Evolutionary conservation across 108 stramenopile species (phyloP).

Genomic region (Schizochytrium sp.): DNA sequence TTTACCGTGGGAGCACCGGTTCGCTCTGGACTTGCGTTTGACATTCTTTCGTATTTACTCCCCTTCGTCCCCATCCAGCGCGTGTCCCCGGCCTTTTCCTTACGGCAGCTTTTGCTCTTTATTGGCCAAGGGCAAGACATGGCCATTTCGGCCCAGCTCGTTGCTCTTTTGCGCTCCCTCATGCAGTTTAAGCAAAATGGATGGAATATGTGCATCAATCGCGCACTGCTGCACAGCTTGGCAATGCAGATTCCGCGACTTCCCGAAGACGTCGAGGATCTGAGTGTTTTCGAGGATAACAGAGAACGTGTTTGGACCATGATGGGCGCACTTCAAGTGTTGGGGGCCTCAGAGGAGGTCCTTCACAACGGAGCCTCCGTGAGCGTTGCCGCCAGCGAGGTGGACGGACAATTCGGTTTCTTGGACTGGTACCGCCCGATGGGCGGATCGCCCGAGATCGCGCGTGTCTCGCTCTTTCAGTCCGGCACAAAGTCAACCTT

Average conservation of each 20-base stretch:
- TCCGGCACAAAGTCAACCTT: neutral
- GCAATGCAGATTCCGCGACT: neutral
- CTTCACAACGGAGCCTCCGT: neutral
- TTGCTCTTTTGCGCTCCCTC: neutral
- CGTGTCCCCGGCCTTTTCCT: neutral
- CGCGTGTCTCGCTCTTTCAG: neutral
- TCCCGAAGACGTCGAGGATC: slow-evolving; percentile 15
- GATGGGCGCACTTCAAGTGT: slow-evolving; percentile 7
- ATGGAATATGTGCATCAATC: slow-evolving; percentile 1
- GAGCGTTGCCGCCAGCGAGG: neutral
- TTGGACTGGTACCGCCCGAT: neutral
- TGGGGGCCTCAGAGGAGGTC: neutral
- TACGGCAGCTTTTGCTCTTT: neutral
- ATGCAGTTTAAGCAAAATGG: neutral
- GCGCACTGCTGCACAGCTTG: neutral
- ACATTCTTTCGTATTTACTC: neutral
- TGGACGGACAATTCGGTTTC: neutral
- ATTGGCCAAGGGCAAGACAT: neutral
- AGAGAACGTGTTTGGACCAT: neutral
- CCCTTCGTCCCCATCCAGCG: neutral
- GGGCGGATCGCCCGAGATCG: neutral
- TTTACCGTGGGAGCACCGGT: neutral
- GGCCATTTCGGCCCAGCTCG: neutral
- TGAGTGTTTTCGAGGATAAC: neutral
- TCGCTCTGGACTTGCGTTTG: neutral